These are phyloP conservation scores for Aegilops speltoides DNA, from an alignment of 176 grass and related monocot genomes.

Conservation along the genomic window DNA sequence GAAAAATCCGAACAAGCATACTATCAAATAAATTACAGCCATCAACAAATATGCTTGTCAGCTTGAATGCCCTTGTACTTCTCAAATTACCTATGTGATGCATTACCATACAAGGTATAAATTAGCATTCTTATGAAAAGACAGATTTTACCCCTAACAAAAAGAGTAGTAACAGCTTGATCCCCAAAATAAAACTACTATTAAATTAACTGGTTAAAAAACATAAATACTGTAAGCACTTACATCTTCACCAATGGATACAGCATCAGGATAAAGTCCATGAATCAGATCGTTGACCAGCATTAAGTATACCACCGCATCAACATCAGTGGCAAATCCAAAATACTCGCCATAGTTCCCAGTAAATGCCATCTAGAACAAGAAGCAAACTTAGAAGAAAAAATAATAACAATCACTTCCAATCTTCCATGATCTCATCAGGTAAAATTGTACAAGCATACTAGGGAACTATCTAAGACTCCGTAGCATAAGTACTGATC, in stretches of 20 bases:
- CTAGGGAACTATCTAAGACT: neutral
- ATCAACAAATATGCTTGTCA: neutral
- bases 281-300: slow-evolving; percentile 95
- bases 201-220: slow-evolving; percentile 6
- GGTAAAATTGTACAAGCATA: neutral
- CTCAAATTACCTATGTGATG: neutral
- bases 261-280: slow-evolving; percentile 78
- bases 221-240: slow-evolving; percentile 24
- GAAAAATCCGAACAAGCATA: slow-evolving; percentile 14
- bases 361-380: slow-evolving; percentile 71
- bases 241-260: slow-evolving; percentile 96
- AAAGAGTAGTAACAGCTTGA: neutral
- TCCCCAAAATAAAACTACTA: neutral
- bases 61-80: neutral
- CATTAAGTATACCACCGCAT: slow-evolving; percentile 95
- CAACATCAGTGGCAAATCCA: slow-evolving; percentile 91
- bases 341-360: slow-evolving; percentile 97
- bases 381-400: slow-evolving; percentile 20
- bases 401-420: neutral
- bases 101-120: neutral
- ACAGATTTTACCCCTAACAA: neutral
- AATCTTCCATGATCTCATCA: neutral
- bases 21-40: slow-evolving; percentile 11
- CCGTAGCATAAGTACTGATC: neutral
- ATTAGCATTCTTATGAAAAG: neutral